Percentiles rank a stretch among this genome's conserved stretches.
phyloP scores from a whole-genome alignment of 2,329 filamentous ascomycete species.

The Ascocoryne sarcoides region DNA sequence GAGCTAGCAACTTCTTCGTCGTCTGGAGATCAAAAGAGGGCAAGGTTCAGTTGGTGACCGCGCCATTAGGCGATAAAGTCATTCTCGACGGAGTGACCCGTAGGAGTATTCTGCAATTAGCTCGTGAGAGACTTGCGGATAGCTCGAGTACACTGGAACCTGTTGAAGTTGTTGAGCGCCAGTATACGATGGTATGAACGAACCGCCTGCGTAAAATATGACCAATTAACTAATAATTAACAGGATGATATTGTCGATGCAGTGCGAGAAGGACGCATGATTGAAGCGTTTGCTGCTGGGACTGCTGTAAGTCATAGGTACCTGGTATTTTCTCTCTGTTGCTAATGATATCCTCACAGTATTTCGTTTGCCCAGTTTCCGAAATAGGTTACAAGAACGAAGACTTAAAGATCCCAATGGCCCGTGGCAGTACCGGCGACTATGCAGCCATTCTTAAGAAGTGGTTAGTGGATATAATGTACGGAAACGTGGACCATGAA shows the following conservation, averaged over 20 bases:
- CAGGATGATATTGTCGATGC: constrained; percentile 67
- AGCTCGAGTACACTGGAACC: constrained; percentile 33
- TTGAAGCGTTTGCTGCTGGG: constrained; percentile 81
- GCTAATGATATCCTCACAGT: constrained; percentile 46
- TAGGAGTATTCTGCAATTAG: constrained; percentile 67
- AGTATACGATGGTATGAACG: constrained; percentile 81
- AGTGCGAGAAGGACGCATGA: constrained; percentile 60
- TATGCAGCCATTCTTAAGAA: constrained; percentile 56
- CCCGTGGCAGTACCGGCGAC: constrained; percentile 41
- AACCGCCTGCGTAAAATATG: too few relatives aligned
- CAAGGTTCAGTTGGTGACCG: constrained; percentile 66
- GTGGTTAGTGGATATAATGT: constrained; percentile 67
- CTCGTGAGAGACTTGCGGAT: constrained; percentile 48
- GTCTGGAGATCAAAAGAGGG: constrained; percentile 63
- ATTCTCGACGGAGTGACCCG: constrained; percentile 88
- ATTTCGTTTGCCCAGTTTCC: constrained; percentile 57
- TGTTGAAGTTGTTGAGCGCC: constrained; percentile 68
- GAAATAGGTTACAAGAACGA: constrained; percentile 42
- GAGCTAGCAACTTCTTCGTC: constrained; percentile 87
- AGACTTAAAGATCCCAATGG: constrained; percentile 54
- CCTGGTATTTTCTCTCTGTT: background rate
- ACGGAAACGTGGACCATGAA: constrained; percentile 53
- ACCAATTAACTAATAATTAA: too few relatives aligned
- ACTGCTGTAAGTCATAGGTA: constrained; percentile 68
- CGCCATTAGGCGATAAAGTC: constrained; percentile 71